phyloP scores from a whole-genome alignment of 257 asterid species.

The Voacanga thouarsii region DNA sequence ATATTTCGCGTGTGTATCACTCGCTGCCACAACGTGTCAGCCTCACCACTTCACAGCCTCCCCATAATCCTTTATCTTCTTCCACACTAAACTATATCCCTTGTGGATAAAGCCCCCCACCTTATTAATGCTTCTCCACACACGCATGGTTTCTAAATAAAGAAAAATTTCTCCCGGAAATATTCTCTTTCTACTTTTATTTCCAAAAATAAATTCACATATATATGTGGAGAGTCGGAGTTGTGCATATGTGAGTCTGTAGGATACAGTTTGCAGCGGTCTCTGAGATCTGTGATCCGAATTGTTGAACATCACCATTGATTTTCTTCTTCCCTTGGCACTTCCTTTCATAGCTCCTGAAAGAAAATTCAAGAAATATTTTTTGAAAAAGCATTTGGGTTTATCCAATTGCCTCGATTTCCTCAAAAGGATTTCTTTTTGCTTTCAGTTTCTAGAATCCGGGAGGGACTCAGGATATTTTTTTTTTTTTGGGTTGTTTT shows the following conservation, averaged over 20 bases:
- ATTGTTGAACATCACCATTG: slow-evolving; percentile 14
- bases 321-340: not conserved
- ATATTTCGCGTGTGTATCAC: slow-evolving; percentile 12
- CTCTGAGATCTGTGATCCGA: slow-evolving; percentile 9
- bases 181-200: not conserved
- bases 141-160: not conserved
- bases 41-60: not conserved
- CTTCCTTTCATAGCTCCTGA: not conserved
- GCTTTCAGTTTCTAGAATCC: not conserved
- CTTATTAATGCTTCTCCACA: not conserved
- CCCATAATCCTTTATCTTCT: slow-evolving; percentile 14
- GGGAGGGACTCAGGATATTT: not conserved
- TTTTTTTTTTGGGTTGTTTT: not conserved
- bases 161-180: not conserved
- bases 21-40: slow-evolving; percentile 9
- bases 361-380: not conserved
- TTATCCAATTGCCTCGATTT: slow-evolving; percentile 59
- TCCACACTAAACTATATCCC: not conserved
- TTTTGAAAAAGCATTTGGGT: too few species aligned
- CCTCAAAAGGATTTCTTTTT: slow-evolving; percentile 14
- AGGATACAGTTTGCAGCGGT: not conserved
- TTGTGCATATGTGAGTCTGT: not conserved
- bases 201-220: not conserved
- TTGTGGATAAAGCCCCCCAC: not conserved
- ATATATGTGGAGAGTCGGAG: not conserved